These are phyloP conservation scores for Leccinum angustisporum DNA, from an alignment of 1,284 basidiomycete species.

Conservation along the genomic window DNA sequence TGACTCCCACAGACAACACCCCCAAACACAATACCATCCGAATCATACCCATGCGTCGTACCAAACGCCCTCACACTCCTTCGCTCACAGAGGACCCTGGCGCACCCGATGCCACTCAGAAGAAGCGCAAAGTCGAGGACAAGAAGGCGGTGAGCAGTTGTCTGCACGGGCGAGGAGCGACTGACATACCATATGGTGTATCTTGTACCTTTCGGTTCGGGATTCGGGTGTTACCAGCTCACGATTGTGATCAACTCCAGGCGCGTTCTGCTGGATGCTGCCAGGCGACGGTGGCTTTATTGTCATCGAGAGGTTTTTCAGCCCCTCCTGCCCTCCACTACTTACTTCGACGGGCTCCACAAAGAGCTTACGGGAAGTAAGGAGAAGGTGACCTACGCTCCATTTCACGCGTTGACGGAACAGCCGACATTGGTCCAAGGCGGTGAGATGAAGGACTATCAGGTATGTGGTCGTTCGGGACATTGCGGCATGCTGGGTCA, in stretches of 20 bases:
- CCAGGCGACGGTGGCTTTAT: slow-evolving; percentile 42
- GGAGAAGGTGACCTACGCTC: slow-evolving; percentile 33
- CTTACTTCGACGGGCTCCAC: slow-evolving; percentile 34
- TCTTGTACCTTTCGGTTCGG: not conserved
- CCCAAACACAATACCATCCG: slow-evolving; percentile 2
- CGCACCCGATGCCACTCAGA: slow-evolving; percentile 10
- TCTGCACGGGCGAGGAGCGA: not conserved
- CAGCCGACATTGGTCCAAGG: slow-evolving; percentile 48
- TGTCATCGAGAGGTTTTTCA: slow-evolving; percentile 41
- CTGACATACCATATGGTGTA: not conserved
- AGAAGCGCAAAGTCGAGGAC: slow-evolving; percentile 37
- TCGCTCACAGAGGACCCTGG: slow-evolving; percentile 7
- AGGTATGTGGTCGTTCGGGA: slow-evolving; percentile 37
- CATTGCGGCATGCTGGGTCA: not conserved
- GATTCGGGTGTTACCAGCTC: slow-evolving; percentile 28
- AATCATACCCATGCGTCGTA: slow-evolving; percentile 13
- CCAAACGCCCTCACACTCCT: slow-evolving; percentile 23
- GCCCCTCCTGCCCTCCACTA: slow-evolving; percentile 40
- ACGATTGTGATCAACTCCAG: slow-evolving; percentile 38
- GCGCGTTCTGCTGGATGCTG: slow-evolving; percentile 37
- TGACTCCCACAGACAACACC: slow-evolving; percentile 20
- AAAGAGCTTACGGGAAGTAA: slow-evolving; percentile 23
- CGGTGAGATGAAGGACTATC: slow-evolving; percentile 59
- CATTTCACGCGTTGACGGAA: slow-evolving; percentile 39
- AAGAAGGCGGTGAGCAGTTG: slow-evolving; percentile 40